Evolutionary conservation across 306 rosid species (phyloP), one percentile per base, ranked within the genome.

Genomic region (Abrus pulchellus): DNA sequence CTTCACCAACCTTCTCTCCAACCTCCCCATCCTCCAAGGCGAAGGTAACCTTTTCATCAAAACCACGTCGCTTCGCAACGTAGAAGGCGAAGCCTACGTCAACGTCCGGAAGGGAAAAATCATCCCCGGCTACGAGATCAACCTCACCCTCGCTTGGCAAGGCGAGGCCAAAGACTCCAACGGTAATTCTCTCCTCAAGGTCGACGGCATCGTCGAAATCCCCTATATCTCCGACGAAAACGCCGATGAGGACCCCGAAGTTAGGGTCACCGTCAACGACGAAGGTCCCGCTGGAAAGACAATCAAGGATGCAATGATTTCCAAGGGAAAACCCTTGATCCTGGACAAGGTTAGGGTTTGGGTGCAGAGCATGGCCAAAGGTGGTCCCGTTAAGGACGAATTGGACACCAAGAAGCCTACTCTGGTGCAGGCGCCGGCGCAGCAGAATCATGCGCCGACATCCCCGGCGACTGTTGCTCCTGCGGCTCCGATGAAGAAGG

Each of bases 171-270:
- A 83, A 48, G 97, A 90, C 44, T 49, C 86, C 1, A 88, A 82
- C 0, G 98, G 97, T 0, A 82, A 67, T 4, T 85, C 98, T 0
- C 68, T 93, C 67, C 92, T 88, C 41, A 93, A 89, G 44, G 92
- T 93, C 9, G 94, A 90, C 4, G 99, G 99, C 5, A 47, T 87
- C 33, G 93, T 93, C 3, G 97, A 95, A 48, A 92, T 95, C 44
- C 99, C 99, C 0, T 95, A 95, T 53, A 90, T 95, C 28, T 84
- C 98, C 4, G 99, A 95, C 48, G 99, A 95, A 83, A 95, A 95
- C 50, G 99, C 99, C 33, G 98, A 86, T 4, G 99, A 95, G 84
- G 99, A 95, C 43, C 99, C 98, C 2, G 98, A 95, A 0, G n/a
- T 95, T 0, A 92, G 74, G 89, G 78, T 95, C 43, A 80, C 87